Conservation (phyloP, 2,329 filamentous ascomycete genomes). For the Phaeophleospora eucalypticola region DNA sequence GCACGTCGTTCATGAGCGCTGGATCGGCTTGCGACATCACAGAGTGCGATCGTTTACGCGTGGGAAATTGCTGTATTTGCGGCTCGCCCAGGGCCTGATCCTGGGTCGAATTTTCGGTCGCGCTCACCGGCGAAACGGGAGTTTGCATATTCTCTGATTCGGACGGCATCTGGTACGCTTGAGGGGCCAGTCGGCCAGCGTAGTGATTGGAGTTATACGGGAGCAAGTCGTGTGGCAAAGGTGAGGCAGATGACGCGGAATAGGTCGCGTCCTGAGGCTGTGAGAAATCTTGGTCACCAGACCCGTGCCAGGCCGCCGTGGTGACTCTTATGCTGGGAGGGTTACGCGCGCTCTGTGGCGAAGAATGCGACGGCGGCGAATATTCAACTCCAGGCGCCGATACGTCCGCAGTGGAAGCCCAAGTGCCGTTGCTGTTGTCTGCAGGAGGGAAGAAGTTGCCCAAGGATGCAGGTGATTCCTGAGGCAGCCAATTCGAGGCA, state of each 20-base stretch:
- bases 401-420: neutral
- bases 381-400: constrained; percentile 3
- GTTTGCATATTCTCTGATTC: constrained; percentile 21
- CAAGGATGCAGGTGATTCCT: constrained; percentile 9
- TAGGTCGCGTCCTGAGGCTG: constrained; percentile 25
- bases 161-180: constrained; percentile 16
- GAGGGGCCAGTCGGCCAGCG: constrained; percentile 7
- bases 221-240: constrained; percentile 17
- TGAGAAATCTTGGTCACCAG: constrained; percentile 13
- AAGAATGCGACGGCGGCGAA: constrained; percentile 5
- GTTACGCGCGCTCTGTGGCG: constrained; percentile 17
- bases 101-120: constrained; percentile 21
- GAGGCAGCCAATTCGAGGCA: constrained; percentile 13
- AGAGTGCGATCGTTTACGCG: constrained; percentile 30
- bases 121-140: constrained; percentile 25
- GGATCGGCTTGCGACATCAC: constrained; percentile 25
- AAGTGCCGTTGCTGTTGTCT: constrained; percentile 6
- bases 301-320: constrained; percentile 10
- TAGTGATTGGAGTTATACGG: constrained; percentile 10
- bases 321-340: constrained; percentile 23
- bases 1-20: neutral
- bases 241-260: constrained; percentile 16
- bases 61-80: constrained; percentile 9
- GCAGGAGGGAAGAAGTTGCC: neutral
- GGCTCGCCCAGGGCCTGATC: constrained; percentile 20